Base-by-base conservation (phyloP, 306 rosid species). In the Quercus glauca region DNA sequence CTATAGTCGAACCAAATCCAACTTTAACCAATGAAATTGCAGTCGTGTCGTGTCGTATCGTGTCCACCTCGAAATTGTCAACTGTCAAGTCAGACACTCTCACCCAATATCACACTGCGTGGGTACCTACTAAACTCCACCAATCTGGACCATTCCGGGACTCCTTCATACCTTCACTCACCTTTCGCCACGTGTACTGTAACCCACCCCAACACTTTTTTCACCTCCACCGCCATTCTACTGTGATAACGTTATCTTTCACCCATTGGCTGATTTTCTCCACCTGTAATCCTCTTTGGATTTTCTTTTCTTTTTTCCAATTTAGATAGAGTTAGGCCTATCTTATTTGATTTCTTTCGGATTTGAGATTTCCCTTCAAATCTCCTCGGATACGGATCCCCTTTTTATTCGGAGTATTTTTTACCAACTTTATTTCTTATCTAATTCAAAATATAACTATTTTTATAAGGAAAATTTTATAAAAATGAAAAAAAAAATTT, bases 211-310 rank as follows among this genome's bases (percentile, higher is more conserved):
- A 14, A 35, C 64, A 70, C 49, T 57, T 74, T 28, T 23, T 2
- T 35, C 1, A 6, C 3, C 6, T 31, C 33, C 31, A 26, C 68
- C 31, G 68, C 18, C 31, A 7, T 21, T 13, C 77, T 21, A 73
- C 56, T 69, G 63, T 63, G 91, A 90, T 90, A 86, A 88, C 72
- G 87, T 84, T 88, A 90, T 90, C 93, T 43, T 86, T 19, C 53
- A 37, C 61, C 79, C 55, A 88, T 90, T 90, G 93, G 93, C 2
- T 73, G 77, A 29, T 58, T 15, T 28, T 10, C 6, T 60, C 85
- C 81, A 84, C 84, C 85, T 87, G 79, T 18, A 17, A 8, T 81
- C 87, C 83, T 0, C 8, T 60, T 83, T 63, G 85, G 88, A 80
- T 82, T 75, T 0, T 76, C 9, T 77, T 70, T 77, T 58, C 76